Conservation (phyloP, 495 filamentous ascomycete species). For the Collariella sp. region DNA sequence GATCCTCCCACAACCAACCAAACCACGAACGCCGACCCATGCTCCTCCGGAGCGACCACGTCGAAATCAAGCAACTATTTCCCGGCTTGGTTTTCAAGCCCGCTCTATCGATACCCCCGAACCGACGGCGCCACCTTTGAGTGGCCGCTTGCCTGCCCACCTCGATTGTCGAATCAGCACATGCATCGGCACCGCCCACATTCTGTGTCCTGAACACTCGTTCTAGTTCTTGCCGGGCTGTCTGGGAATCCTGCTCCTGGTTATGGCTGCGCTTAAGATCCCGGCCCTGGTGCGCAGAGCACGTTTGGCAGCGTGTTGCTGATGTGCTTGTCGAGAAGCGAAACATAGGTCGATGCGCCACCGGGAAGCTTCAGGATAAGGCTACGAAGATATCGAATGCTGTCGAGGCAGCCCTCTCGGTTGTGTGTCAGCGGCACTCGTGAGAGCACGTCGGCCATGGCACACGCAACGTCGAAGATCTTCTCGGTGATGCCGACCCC, state of each 20-base stretch:
- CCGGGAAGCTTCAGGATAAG: not conserved
- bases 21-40: no score
- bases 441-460: constrained; percentile 46
- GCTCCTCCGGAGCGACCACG: no score
- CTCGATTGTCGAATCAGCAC: no score
- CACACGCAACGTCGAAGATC: constrained; percentile 49
- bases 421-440: constrained; percentile 17
- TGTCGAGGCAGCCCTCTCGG: not conserved
- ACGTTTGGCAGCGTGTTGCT: not conserved
- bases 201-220: no score
- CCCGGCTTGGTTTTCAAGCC: no score
- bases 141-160: no score
- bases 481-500: constrained; percentile 54
- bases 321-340: not conserved
- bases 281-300: not conserved
- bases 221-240: no score
- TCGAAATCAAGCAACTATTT: no score
- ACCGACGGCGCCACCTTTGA: no score
- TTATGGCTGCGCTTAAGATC: not conserved
- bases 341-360: not conserved
- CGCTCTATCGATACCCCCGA: no score
- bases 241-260: no score
- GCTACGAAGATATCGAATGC: not conserved
- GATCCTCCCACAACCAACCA: no score
- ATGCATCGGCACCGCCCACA: not conserved